These are phyloP conservation scores for Xylaria castorea DNA, from an alignment of 495 filamentous ascomycete species.

Conservation along the genomic window DNA sequence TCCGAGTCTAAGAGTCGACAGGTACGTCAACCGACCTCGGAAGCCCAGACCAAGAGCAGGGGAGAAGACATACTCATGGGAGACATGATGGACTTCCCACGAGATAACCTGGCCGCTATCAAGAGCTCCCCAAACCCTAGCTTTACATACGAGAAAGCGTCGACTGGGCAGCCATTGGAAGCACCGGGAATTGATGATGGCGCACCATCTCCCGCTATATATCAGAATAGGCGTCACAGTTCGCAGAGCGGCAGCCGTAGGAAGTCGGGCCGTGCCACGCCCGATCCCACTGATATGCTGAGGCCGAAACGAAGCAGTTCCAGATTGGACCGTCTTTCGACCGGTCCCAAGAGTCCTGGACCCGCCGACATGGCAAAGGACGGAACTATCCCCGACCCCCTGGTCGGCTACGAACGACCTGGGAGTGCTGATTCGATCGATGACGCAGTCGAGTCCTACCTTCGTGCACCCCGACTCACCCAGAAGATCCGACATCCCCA, in stretches of 20 bases:
- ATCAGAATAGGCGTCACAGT: conserved; percentile 60
- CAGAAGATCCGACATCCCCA: conserved; percentile 86
- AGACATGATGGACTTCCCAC: conserved; percentile 35
- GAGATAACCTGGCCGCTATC: conserved; percentile 17
- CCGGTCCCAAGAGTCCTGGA: conserved; percentile 48
- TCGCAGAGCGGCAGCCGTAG: conserved; percentile 49
- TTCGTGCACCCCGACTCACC: conserved; percentile 81
- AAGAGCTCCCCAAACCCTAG: conserved; percentile 31
- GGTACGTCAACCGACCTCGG: conserved; percentile 30
- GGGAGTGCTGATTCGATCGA: conserved; percentile 87
- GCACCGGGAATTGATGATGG: conserved; percentile 60
- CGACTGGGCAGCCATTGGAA: conserved; percentile 35
- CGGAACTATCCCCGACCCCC: conserved; percentile 38
- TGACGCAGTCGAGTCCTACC: conserved; percentile 83
- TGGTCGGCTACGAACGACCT: conserved; percentile 64
- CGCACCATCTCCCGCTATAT: conserved; percentile 72
- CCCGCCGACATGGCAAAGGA: conserved; percentile 40
- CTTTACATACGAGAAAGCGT: conserved; percentile 36
- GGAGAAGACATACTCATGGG: conserved; percentile 34
- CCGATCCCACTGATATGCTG: conserved; percentile 48
- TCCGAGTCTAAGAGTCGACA: conserved; percentile 39
- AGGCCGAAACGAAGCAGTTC: conserved; percentile 55
- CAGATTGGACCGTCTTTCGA: conserved; percentile 55
- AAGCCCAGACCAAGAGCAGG: conserved; percentile 30
- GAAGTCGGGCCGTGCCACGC: conserved; percentile 48